Evolutionary conservation across 1,284 basidiomycete species (phyloP), one percentile per base, ranked within the genome.

Genomic region (Coriolopsis trogii): DNA sequence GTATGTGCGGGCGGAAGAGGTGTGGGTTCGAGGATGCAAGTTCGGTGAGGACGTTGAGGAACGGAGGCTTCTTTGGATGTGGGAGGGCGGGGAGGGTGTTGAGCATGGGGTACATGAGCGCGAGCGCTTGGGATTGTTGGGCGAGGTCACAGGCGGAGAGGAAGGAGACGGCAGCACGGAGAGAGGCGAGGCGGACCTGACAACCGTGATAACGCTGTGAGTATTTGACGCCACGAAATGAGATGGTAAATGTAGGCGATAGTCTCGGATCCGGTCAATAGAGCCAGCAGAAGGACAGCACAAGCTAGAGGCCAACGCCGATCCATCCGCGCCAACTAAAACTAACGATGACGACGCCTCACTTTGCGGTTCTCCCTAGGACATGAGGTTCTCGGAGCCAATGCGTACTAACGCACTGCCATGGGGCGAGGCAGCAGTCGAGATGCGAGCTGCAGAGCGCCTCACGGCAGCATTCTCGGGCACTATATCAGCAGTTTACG

Each of bases 41-140:
- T 0, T 91, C 87, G 0, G 87, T 89, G 30, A 93, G 71, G 1
- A 86, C 80, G 25, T 78, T 73, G 29, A 93, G 74, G 63, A 87
- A 89, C 0, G 73, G 73, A n/a, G 83, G 82, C 7, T 84, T 77
- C 52, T 80, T 76, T 1, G 76, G 65, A 34, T 77, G 75, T 0
- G 82, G 76, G 43, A 85, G 76, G 0, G 72, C 64, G 2, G 81
- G 79, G 36, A 87, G 77, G 2, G 83, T 85, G 54, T 84, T 82
- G 44, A 88, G 79, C 78, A 89, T 84, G 7, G 83, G 80, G 50
- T 80, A 80, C 64, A 89, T 71, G 40, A 88, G 70, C 0, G 79
- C 70, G 7, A 81, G 66, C 0, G 81, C 78, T 36, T 84, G 82
- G 1, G 80, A 70, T 38, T 85, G 77, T 62, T 87, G 81, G 6